These are phyloP conservation scores for Asterella californica DNA, from an alignment of 225 moss, liverwort and hornwort species.

Conservation along the genomic window DNA sequence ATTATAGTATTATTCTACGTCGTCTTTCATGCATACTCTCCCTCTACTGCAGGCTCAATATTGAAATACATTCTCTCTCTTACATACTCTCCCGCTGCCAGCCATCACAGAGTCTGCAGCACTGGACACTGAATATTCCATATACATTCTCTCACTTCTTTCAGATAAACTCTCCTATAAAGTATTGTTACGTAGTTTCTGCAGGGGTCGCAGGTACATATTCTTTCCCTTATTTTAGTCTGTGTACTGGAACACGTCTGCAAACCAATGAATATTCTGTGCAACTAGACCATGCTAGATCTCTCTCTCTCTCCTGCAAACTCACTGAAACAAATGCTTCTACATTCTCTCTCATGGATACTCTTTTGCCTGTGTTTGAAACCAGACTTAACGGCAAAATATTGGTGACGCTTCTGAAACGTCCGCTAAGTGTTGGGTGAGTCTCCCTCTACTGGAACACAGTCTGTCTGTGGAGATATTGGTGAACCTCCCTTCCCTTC, in stretches of 20 bases:
- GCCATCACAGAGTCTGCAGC: background rate
- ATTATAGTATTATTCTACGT: background rate
- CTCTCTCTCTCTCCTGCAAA: background rate
- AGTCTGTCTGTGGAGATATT: background rate
- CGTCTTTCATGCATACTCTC: background rate
- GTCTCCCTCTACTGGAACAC: background rate
- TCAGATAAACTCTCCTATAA: background rate
- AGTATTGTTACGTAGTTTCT: background rate
- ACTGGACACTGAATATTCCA: background rate
- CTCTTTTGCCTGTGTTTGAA: background rate
- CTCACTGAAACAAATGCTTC: background rate
- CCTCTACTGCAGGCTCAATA: background rate
- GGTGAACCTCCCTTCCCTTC: background rate
- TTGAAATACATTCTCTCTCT: slow-evolving; percentile 5
- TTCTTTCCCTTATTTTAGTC: background rate
- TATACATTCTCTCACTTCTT: background rate
- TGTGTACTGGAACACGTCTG: background rate
- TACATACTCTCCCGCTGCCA: background rate
- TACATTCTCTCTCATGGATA: background rate
- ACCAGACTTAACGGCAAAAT: background rate
- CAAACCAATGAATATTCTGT: background rate
- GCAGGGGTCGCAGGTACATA: background rate
- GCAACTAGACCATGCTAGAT: background rate
- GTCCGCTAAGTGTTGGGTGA: background rate
- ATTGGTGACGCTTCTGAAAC: background rate